Evolutionary conservation across 2,329 filamentous ascomycete genomes (phyloP).

Genomic region (Diaporthe sp.): DNA sequence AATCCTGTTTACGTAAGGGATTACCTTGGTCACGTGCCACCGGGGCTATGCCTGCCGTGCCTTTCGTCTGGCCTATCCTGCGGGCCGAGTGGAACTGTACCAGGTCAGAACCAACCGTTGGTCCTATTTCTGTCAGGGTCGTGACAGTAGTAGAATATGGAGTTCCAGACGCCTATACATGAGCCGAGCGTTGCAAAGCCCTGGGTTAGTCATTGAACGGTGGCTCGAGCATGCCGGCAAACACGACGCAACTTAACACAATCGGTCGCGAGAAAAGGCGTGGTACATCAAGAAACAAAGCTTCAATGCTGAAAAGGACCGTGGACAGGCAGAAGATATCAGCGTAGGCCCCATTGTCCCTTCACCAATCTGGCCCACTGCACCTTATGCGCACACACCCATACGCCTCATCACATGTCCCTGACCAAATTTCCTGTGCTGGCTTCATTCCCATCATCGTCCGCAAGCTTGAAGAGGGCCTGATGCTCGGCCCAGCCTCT

Average conservation of each 20-base stretch:
- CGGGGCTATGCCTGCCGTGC: too few species aligned
- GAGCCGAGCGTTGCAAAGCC: background rate
- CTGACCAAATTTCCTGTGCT: background rate
- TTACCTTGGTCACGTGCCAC: too few species aligned
- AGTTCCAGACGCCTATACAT: background rate
- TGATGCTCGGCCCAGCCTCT: constrained; percentile 43
- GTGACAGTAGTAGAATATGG: background rate
- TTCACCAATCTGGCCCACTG: constrained; percentile 22
- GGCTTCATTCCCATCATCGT: constrained; percentile 17
- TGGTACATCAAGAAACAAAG: constrained; percentile 30
- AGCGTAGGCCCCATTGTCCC: background rate
- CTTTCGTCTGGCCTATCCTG: too few species aligned
- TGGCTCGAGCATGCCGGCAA: background rate
- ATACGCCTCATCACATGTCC: constrained; percentile 8
- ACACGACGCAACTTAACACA: background rate
- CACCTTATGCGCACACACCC: background rate
- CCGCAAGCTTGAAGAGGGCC: constrained; percentile 40
- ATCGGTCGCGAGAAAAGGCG: background rate
- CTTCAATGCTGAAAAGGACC: constrained; percentile 27
- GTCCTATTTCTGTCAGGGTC: too few species aligned
- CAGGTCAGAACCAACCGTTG: too few species aligned
- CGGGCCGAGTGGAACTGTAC: too few species aligned
- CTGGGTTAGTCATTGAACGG: background rate
- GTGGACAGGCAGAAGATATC: background rate
- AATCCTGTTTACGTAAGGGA: too few species aligned